These are phyloP conservation scores for Lindgomyces ingoldianus DNA, from an alignment of 495 filamentous ascomycete genomes.

Conservation along the genomic window DNA sequence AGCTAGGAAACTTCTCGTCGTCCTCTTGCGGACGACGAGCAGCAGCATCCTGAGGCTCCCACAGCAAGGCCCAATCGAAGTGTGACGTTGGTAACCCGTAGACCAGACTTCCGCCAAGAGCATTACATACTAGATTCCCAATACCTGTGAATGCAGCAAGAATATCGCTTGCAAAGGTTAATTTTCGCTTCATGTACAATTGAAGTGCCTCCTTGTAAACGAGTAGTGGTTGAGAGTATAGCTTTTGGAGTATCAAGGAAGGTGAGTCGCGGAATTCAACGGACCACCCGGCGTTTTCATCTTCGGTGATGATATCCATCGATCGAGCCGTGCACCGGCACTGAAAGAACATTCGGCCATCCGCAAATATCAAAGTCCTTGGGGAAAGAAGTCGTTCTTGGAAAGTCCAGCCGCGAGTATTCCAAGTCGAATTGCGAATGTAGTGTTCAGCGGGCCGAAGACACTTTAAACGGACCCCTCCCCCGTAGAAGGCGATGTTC, in stretches of 20 bases:
- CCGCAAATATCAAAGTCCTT: slow-evolving; percentile 21
- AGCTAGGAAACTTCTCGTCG: background rate
- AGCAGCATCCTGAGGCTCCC: background rate
- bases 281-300: slow-evolving; percentile 36
- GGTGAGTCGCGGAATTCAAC: slow-evolving; percentile 32
- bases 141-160: slow-evolving; percentile 44
- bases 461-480: slow-evolving; percentile 1
- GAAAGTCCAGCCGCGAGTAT: slow-evolving; percentile 28
- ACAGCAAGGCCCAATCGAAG: background rate
- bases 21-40: background rate
- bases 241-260: slow-evolving; percentile 31
- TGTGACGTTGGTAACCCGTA: background rate
- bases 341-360: slow-evolving; percentile 30
- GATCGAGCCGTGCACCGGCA: slow-evolving; percentile 35
- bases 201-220: slow-evolving; percentile 40
- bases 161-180: slow-evolving; percentile 40
- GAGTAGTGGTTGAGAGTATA: slow-evolving; percentile 31
- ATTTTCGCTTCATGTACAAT: slow-evolving; percentile 39
- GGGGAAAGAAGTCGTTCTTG: slow-evolving; percentile 24
- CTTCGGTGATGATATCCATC: slow-evolving; percentile 36
- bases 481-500: slow-evolving; percentile 7
- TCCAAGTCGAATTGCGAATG: slow-evolving; percentile 19
- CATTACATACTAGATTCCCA: background rate
- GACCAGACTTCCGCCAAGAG: background rate
- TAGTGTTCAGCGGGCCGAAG: slow-evolving; percentile 4